Evolutionary conservation across 169 alveolate genomes (phyloP).

Genomic region (Eimeria necatrix): DNA sequence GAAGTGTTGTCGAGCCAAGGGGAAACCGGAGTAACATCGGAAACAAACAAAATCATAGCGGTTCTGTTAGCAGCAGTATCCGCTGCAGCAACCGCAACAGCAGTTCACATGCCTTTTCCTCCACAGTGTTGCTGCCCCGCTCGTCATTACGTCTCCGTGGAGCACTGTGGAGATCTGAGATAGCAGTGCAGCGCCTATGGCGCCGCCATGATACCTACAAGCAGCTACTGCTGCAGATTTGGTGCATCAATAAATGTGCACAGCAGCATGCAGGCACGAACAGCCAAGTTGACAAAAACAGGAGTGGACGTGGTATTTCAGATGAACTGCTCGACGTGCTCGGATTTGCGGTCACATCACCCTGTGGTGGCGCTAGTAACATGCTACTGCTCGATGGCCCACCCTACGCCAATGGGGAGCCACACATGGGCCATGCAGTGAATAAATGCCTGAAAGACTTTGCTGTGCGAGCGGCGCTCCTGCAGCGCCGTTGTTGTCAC

Average conservation of each 20-base stretch:
- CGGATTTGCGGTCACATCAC: conserved; percentile 46
- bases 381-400: conserved; percentile 91
- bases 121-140: conserved; percentile 61
- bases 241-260: conserved; percentile 54
- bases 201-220: conserved; percentile 55
- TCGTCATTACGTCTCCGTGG: conserved; percentile 59
- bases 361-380: conserved; percentile 53
- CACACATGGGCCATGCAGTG: conserved; percentile 93
- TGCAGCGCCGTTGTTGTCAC: conserved; percentile 87
- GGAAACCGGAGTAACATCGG: no score
- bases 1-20: no score
- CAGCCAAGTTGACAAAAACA: neutral
- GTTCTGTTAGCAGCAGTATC: conserved; percentile 11
- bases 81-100: neutral
- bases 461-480: conserved; percentile 77
- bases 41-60: neutral
- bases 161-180: conserved; percentile 33
- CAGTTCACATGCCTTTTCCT: conserved; percentile 62
- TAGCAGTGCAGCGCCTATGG: conserved; percentile 80
- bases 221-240: conserved; percentile 71
- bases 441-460: conserved; percentile 92
- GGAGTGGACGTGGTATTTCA: neutral
- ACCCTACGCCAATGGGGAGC: conserved; percentile 93
- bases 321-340: conserved; percentile 49
- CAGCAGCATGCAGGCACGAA: conserved; percentile 23